Base-by-base conservation (phyloP, 129 eudicot species). In the Escallonia herrerae region DNA sequence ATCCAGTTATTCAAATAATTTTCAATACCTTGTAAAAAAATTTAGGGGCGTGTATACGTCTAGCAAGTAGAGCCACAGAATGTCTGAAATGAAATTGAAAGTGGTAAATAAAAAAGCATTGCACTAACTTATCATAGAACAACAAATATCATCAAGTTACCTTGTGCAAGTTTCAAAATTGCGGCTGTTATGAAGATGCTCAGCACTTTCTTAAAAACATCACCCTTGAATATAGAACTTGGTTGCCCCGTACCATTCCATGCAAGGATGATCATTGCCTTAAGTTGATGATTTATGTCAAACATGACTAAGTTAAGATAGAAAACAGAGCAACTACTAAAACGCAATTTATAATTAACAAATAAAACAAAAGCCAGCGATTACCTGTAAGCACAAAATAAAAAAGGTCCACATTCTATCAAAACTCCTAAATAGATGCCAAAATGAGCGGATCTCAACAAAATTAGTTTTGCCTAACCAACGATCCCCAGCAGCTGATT, bases 381-480 rank as follows among this genome's bases (percentile, higher is more conserved):
- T 53, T 76, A 84, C 97, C 95, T 91, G 97, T 74, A 91, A 74
- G 70, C 73, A 67, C 76, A 91, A 83, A 55, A 91, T 87, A 57
- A 82, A 91, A 77, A 91, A 91, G 83, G 86, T 82, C 97, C 97
- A 91, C 95, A 91, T 78, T 68, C 95, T 76, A 63, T 91, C 97
- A n/a, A 80, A 84, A 70, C 97, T 91, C 76, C 97, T 84, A 65
- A 87, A 87, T 22, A 87, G 74, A 80, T 91, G 97, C 90, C 90
- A 91, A 79, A 77, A 87, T 38, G 97, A 82, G 61, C 93, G 90
- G 59, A 79, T 85, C 82, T 91, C 97, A 46, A 91, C 97, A 62
- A 87, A 91, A 72, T 84, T 84, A 54, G 84, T 76, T 74, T 91
- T 91, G 42, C 95, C 95, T 45, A 78, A 76, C 80, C 80, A 68